Evolutionary conservation across 768 basidiomycete species (phyloP).

Genomic region (Rhodocollybia butyracea): DNA sequence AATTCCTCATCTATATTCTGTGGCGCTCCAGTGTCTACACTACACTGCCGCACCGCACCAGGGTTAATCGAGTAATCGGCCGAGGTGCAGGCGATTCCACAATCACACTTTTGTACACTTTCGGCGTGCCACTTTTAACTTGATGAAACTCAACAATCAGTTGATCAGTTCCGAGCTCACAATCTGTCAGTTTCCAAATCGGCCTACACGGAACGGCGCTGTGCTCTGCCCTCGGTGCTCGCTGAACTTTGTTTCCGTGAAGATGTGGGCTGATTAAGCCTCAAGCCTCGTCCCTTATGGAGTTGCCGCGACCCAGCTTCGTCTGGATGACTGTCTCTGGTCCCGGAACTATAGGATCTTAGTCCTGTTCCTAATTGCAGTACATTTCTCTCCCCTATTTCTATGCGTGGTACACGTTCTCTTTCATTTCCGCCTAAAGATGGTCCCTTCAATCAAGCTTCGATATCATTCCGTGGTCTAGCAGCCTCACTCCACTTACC

Average conservation of each 20-base stretch:
- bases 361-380: slow-evolving; percentile 1
- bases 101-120: neutral
- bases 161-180: neutral
- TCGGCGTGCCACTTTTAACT: neutral
- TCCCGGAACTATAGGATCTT: slow-evolving; percentile 1
- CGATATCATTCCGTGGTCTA: neutral
- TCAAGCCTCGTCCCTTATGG: neutral
- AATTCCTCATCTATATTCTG: neutral
- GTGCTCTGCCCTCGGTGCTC: neutral
- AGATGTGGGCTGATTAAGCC: no score
- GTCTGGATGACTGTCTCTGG: neutral
- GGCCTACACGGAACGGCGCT: neutral
- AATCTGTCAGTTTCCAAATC: slow-evolving; percentile 3
- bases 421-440: neutral
- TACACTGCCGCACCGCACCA: neutral
- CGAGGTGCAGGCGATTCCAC: neutral
- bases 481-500: neutral
- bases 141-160: neutral
- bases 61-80: neutral
- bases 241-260: neutral
- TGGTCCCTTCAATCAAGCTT: slow-evolving; percentile 2
- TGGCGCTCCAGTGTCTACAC: neutral
- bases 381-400: neutral
- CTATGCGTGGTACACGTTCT: neutral
- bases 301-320: neutral